A percentile compares a stretch with the other conserved stretches of the same genome.
phyloP scores from a whole-genome alignment of 768 basidiomycete species.

The Gymnopilus junonius region DNA sequence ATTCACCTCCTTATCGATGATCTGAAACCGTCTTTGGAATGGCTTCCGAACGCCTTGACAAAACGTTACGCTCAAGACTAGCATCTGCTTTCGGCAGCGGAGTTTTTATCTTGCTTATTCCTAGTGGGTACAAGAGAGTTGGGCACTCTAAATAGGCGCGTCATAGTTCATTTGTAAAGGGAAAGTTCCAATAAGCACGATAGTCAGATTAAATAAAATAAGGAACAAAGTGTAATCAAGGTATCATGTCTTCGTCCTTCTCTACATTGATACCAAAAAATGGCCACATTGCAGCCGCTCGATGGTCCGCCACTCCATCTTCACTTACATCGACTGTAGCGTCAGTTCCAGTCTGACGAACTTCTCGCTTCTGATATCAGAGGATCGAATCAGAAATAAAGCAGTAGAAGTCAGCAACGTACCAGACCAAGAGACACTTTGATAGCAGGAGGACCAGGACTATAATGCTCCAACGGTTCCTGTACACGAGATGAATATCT shows the following conservation, averaged over 20 bases:
- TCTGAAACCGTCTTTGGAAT: too few relatives aligned
- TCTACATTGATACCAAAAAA: constrained; percentile 46
- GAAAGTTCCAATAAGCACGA: too few relatives aligned
- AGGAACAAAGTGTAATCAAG: background rate
- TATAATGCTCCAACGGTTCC: constrained; percentile 47
- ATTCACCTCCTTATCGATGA: too few relatives aligned
- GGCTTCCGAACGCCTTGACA: too few relatives aligned
- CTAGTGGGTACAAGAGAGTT: too few relatives aligned
- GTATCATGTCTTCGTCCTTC: constrained; percentile 39
- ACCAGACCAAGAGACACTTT: constrained; percentile 67
- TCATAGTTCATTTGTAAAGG: too few relatives aligned
- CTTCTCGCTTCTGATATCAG: constrained; percentile 39
- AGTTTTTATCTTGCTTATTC: too few relatives aligned
- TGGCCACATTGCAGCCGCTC: constrained; percentile 52
- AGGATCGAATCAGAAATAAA: background rate
- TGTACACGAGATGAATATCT: background rate
- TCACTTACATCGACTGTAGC: constrained; percentile 47
- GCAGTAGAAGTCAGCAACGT: constrained; percentile 20
- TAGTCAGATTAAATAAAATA: too few relatives aligned
- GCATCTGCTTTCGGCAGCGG: too few relatives aligned
- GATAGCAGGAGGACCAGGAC: constrained; percentile 53
- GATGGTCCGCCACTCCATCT: constrained; percentile 51
- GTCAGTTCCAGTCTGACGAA: constrained; percentile 53
- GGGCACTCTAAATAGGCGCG: too few relatives aligned
- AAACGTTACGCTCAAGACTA: too few relatives aligned